Conservation (phyloP, 768 basidiomycete genomes). For the Tricholoma saponaceum region DNA sequence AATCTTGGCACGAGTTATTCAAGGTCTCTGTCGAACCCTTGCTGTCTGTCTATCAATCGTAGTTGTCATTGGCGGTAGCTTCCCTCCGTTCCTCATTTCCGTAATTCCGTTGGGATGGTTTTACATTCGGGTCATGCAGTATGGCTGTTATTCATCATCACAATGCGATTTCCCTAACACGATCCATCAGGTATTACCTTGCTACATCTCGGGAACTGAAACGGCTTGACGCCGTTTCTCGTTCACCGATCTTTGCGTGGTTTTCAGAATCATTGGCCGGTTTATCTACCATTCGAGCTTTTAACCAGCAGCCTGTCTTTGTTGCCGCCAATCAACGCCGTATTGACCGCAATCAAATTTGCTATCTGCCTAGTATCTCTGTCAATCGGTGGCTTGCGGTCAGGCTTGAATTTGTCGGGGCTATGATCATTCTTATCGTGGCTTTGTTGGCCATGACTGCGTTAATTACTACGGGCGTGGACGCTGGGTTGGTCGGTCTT, state of each 20-base stretch:
- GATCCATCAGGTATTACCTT: constrained; percentile 69
- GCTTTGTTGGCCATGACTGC: constrained; percentile 64
- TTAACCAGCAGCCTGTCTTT: constrained; percentile 67
- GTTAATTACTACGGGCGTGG: constrained; percentile 71
- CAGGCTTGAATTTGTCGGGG: constrained; percentile 80
- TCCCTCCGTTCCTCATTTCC: constrained; percentile 78
- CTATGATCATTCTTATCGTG: constrained; percentile 72
- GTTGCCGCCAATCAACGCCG: constrained; percentile 63
- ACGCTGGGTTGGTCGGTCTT: constrained; percentile 85
- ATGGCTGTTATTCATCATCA: constrained; percentile 16
- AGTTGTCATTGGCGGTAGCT: constrained; percentile 73
- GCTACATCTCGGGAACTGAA: constrained; percentile 85
- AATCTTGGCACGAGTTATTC: constrained; percentile 72
- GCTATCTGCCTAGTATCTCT: constrained; percentile 63
- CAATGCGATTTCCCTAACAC: not conserved
- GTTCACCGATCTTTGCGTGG: constrained; percentile 89
- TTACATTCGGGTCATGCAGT: constrained; percentile 80
- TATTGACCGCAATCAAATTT: constrained; percentile 85
- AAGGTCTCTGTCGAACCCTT: constrained; percentile 63
- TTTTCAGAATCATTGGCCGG: constrained; percentile 77
- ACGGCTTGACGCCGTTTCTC: constrained; percentile 83
- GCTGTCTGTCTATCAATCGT: constrained; percentile 56
- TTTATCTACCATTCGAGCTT: constrained; percentile 80
- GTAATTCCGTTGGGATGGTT: constrained; percentile 75
- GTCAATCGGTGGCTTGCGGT: constrained; percentile 85